phyloP scores from a whole-genome alignment of 352 stramenopile genomes.

The Globisporangium ultimum region DNA sequence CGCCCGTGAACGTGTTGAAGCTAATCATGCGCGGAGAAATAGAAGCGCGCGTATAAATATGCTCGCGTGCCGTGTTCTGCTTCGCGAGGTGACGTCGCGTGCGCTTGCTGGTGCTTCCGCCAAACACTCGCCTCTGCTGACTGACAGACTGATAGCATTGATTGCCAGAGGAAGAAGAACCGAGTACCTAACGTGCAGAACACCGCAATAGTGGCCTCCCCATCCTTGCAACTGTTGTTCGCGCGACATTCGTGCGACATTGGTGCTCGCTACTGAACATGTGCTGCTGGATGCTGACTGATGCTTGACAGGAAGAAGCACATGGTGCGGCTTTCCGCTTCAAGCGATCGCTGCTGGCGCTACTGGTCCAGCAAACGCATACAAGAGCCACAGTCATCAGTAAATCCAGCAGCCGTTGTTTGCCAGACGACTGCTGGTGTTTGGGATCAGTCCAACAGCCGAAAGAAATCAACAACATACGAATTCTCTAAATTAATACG shows the following conservation, averaged over 20 bases:
- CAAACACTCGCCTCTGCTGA: background rate
- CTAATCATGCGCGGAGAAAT: slow-evolving; percentile 51
- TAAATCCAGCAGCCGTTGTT: too few species aligned
- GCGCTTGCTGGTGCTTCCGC: background rate
- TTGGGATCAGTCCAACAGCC: too few species aligned
- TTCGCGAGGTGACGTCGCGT: background rate
- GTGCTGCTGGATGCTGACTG: too few species aligned
- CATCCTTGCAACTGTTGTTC: background rate
- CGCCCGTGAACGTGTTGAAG: slow-evolving; percentile 64
- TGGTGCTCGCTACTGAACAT: background rate
- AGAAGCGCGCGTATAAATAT: background rate
- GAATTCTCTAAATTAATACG: too few species aligned
- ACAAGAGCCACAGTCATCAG: too few species aligned
- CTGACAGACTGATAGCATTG: background rate
- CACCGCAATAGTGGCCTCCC: background rate
- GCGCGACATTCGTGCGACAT: slow-evolving; percentile 1
- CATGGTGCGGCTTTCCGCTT: too few species aligned
- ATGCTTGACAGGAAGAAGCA: too few species aligned
- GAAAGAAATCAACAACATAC: too few species aligned
- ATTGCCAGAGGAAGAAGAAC: background rate
- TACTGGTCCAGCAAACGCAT: too few species aligned
- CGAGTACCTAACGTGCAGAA: background rate
- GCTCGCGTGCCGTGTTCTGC: background rate
- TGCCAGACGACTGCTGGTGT: too few species aligned
- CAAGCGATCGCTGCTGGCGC: too few species aligned